Conservation (phyloP, 2,329 filamentous ascomycete genomes). For the Scytalidium lignicola region DNA sequence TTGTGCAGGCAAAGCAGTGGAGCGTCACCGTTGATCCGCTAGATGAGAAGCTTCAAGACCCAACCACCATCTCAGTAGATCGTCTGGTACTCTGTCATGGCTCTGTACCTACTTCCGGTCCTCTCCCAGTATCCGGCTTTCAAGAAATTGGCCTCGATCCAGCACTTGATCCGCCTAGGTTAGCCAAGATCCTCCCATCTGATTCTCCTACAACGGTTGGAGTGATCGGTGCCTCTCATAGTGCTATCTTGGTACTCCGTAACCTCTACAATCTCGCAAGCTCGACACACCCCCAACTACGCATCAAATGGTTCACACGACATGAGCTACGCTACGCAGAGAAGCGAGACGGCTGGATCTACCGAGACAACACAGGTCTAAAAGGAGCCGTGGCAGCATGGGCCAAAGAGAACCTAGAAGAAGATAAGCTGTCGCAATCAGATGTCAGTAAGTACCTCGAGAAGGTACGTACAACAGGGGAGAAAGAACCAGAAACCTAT, state of each 20-base stretch:
- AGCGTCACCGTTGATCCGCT: slow-evolving; percentile 25
- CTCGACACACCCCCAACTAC: slow-evolving; percentile 45
- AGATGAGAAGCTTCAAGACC: slow-evolving; percentile 5
- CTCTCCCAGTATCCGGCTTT: slow-evolving; percentile 35
- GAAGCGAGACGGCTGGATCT: slow-evolving; percentile 57
- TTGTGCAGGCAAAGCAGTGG: slow-evolving; percentile 26
- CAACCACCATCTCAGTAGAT: slow-evolving; percentile 14
- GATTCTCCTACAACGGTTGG: slow-evolving; percentile 39
- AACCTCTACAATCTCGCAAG: slow-evolving; percentile 52
- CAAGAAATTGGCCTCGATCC: slow-evolving; percentile 47
- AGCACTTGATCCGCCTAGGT: slow-evolving; percentile 47
- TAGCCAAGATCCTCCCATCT: slow-evolving; percentile 35
- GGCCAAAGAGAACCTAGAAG: slow-evolving; percentile 54
- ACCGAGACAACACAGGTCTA: slow-evolving; percentile 60
- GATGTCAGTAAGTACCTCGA: slow-evolving; percentile 21
- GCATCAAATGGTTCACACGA: slow-evolving; percentile 58
- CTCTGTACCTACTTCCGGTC: slow-evolving; percentile 38
- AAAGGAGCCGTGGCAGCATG: slow-evolving; percentile 57
- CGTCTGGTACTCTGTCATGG: slow-evolving; percentile 54
- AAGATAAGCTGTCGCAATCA: slow-evolving; percentile 34
- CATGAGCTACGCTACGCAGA: slow-evolving; percentile 56
- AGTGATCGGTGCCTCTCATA: slow-evolving; percentile 59
- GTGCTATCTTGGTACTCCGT: slow-evolving; percentile 56
- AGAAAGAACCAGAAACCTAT: slow-evolving; percentile 40
- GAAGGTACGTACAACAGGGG: slow-evolving; percentile 21